Evolutionary conservation across 2,329 filamentous ascomycete genomes (phyloP).

Genomic region (Trichoderma simmonsii): DNA sequence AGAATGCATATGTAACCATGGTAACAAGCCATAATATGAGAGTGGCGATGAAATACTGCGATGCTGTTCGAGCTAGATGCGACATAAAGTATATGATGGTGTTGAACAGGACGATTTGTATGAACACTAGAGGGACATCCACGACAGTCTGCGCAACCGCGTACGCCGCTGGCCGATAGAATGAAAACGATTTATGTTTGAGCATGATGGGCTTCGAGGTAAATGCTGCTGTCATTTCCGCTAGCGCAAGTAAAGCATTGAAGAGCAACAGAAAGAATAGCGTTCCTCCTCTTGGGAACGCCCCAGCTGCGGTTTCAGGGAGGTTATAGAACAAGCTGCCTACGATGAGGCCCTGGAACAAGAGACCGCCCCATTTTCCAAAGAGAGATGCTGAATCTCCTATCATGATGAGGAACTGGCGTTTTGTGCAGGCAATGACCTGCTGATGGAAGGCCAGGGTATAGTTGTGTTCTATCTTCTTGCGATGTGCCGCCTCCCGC

Average conservation of each 20-base stretch:
- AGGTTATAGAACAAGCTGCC: conserved; percentile 76
- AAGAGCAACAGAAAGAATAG: conserved; percentile 54
- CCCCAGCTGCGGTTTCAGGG: conserved; percentile 55
- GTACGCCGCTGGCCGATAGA: conserved; percentile 60
- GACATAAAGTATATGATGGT: conserved; percentile 76
- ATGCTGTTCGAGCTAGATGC: conserved; percentile 62
- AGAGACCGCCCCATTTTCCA: conserved; percentile 76
- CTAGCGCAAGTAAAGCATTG: conserved; percentile 64
- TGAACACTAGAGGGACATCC: conserved; percentile 60
- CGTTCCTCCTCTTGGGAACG: conserved; percentile 54
- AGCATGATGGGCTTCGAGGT: conserved; percentile 61
- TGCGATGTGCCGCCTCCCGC: conserved; percentile 59
- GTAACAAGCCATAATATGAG: conserved; percentile 59
- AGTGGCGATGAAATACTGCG: conserved; percentile 64
- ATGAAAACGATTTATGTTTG: conserved; percentile 69
- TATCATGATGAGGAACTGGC: conserved; percentile 76
- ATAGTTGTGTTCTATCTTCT: conserved; percentile 68
- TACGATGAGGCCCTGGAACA: conserved; percentile 72
- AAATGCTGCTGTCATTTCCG: conserved; percentile 67
- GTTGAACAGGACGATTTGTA: conserved; percentile 66
- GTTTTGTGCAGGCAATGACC: conserved; percentile 64
- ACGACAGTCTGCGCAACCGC: conserved; percentile 54
- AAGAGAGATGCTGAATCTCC: conserved; percentile 73
- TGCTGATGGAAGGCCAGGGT: conserved; percentile 74
- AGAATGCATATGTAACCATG: conserved; percentile 56